Conservation (phyloP, 257 asterid genomes). For the Rehmannia glutinosa region DNA sequence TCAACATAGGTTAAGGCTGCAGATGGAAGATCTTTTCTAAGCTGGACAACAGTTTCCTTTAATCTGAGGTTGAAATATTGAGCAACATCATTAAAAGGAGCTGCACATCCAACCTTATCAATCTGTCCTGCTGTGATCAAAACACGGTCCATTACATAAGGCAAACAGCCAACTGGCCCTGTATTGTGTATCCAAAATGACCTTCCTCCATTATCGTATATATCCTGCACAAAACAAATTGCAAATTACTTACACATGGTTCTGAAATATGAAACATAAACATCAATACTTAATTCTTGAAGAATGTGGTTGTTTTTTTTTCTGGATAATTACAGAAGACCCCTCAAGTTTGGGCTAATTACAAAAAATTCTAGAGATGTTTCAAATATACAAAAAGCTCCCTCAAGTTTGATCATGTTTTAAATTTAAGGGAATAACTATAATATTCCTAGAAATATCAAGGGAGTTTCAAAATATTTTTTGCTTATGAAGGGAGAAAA, state of each 20-base stretch:
- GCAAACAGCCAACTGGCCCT: conserved; percentile 86
- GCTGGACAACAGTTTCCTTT: conserved; percentile 47
- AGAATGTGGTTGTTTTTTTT: no score
- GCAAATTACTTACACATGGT: background rate
- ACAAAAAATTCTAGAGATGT: no score
- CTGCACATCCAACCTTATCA: conserved; percentile 65
- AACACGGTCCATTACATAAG: conserved; percentile 56
- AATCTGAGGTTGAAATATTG: conserved; percentile 49
- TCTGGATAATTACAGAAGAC: no score
- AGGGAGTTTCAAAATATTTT: no score
- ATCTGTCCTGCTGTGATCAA: conserved; percentile 40
- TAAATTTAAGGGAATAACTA: no score
- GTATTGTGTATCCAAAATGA: conserved; percentile 94
- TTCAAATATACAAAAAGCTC: no score
- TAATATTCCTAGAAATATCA: no score
- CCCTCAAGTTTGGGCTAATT: no score
- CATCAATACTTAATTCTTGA: no score
- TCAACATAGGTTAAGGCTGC: conserved; percentile 84
- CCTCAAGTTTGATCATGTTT: no score
- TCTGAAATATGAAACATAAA: background rate
- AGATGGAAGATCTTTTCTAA: conserved; percentile 46
- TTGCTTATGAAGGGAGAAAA: no score
- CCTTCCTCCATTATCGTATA: conserved; percentile 63
- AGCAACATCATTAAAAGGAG: conserved; percentile 63
- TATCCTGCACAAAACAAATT: conserved; percentile 34